Evolutionary conservation across 2,329 filamentous ascomycete genomes (phyloP), one percentile per base, ranked within the genome.

Genomic region (Verruconis gallopava): DNA sequence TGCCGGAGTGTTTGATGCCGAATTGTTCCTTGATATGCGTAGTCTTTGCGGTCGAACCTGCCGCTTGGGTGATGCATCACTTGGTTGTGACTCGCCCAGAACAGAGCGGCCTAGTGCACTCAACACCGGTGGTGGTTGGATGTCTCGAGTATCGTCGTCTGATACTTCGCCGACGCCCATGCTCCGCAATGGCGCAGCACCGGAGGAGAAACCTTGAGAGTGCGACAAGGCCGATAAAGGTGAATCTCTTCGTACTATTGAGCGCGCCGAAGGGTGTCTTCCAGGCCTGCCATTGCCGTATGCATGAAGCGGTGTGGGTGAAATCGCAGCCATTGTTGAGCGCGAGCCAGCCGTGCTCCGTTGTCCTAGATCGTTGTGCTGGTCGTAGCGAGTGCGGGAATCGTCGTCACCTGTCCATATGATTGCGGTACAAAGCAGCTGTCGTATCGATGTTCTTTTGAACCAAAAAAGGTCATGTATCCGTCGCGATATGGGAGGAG

Each of bases 81-180:
- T 50, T n/a, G n/a, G n/a, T 47, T 44, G 49, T 40, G 49, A 53
- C 54, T 49, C 49, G 40, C 6, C 36, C 66, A 67, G 44, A 66
- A 63, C 42, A 69, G 67, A 17, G 61, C 61, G 38, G 68, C 69
- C 41, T 95, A 70, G 13, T 95, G 69, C 15, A 85, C 88, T 95
- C 57, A 95, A 81, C 65, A 91, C 93, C 75, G 91, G 85, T 53
- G 86, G 86, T 41, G 64, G 55, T 51, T 85, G 81, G 13, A 83
- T 82, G 20, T 93, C 84, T 30, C 25, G 25, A 9, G 25, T 30
- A 62, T 95, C 89, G 54, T 95, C 89, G 62, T 95, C 89, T 18
- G 88, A 94, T 67, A 85, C 94, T 56, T 94, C 88, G 52, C 84
- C 79, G 50, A 79, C 64, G 53, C 65, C 56, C 48, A 69, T 66